Evolutionary conservation across 2,329 filamentous ascomycete genomes (phyloP).

Genomic region (Pseudocercospora ulei): DNA sequence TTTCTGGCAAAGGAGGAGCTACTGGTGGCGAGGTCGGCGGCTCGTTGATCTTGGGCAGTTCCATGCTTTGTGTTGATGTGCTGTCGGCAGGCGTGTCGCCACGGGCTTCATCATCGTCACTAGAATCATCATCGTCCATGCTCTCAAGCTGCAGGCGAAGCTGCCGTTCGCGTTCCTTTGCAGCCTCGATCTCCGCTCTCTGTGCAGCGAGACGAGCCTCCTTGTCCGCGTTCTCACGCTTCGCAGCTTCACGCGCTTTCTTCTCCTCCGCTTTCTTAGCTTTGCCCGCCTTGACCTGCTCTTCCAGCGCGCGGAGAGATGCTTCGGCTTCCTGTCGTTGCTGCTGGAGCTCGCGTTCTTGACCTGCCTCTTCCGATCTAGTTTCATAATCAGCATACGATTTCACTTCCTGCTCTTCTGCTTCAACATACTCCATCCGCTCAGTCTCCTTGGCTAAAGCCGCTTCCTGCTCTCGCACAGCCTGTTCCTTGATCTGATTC

Average conservation of each 20-base stretch:
- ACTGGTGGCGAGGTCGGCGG: slow-evolving; percentile 41
- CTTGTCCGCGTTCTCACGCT: slow-evolving; percentile 78
- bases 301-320: slow-evolving; percentile 78
- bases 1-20: slow-evolving; percentile 30
- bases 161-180: slow-evolving; percentile 79
- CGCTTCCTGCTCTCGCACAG: slow-evolving; percentile 59
- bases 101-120: slow-evolving; percentile 58
- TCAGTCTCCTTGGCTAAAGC: slow-evolving; percentile 63
- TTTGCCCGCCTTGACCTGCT: slow-evolving; percentile 88
- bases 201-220: slow-evolving; percentile 74
- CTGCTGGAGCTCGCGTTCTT: slow-evolving; percentile 69
- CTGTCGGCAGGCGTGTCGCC: slow-evolving; percentile 56
- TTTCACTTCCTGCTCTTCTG: background rate
- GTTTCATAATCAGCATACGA: slow-evolving; percentile 26
- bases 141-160: slow-evolving; percentile 78
- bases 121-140: slow-evolving; percentile 63
- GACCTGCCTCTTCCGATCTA: slow-evolving; percentile 62
- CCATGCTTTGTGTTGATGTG: slow-evolving; percentile 50
- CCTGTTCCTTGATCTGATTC: slow-evolving; percentile 44
- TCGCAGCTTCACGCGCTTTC: slow-evolving; percentile 76
- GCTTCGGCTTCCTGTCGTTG: slow-evolving; percentile 74
- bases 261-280: slow-evolving; percentile 95
- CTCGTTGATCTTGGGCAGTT: slow-evolving; percentile 44
- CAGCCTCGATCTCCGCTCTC: slow-evolving; percentile 83
- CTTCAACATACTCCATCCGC: slow-evolving; percentile 66